Percentiles rank a stretch among this genome's conserved stretches.
Evolutionary conservation across 139 green algal species (phyloP).

Genomic region (Eudorina sp.): DNA sequence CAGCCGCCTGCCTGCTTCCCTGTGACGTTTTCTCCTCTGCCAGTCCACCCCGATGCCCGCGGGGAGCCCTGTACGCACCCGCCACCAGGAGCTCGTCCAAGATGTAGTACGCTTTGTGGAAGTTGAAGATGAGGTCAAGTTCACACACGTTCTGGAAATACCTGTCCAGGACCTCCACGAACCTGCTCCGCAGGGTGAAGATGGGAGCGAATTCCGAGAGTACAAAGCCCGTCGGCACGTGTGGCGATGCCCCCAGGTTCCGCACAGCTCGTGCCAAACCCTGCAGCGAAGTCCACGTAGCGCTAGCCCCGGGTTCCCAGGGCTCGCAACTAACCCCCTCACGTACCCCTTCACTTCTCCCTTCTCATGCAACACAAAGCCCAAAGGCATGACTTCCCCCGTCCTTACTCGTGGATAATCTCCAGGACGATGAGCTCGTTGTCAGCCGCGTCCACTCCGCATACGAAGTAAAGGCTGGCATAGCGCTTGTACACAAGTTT

Average conservation of each 20-base stretch:
- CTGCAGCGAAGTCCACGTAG: too few species aligned
- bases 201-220: too few species aligned
- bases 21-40: too few species aligned
- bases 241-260: too few species aligned
- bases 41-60: too few species aligned
- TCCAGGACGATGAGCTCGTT: constrained; percentile 94
- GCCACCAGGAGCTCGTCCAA: constrained; percentile 97
- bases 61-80: constrained; percentile 56
- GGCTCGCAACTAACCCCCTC: too few species aligned
- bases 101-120: constrained; percentile 99
- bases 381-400: too few species aligned
- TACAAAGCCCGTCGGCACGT: too few species aligned
- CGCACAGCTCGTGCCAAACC: too few species aligned
- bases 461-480: constrained; percentile 96
- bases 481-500: constrained; percentile 96
- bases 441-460: constrained; percentile 77
- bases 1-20: neutral
- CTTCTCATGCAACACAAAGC: too few species aligned
- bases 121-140: constrained; percentile 99
- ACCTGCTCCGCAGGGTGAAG: constrained; percentile 66
- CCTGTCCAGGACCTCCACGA: constrained; percentile 94
- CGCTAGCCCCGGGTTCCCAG: too few species aligned
- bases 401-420: constrained; percentile 85
- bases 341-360: too few species aligned
- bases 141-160: constrained; percentile 99